Conservation (phyloP, 1,284 basidiomycete genomes). For the Quambalaria eucalypti region DNA sequence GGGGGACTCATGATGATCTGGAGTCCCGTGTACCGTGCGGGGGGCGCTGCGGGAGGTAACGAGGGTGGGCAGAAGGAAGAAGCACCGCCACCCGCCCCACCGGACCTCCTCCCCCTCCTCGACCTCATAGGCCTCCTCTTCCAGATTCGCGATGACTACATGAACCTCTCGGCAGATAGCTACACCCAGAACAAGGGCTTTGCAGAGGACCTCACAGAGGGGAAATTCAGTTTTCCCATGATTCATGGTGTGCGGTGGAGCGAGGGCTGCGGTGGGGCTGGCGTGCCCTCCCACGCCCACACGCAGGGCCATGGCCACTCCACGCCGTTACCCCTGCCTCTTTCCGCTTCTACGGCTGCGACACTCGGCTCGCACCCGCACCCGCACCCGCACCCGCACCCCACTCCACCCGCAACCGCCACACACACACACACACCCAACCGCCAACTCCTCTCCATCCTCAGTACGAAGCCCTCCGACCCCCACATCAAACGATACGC, state of each 20-base stretch:
- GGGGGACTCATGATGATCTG: constrained; percentile 90
- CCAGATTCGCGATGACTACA: constrained; percentile 93
- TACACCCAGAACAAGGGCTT: constrained; percentile 88
- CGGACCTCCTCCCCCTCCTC: constrained; percentile 61
- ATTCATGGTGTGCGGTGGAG: constrained; percentile 67
- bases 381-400: background rate
- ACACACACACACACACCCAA: constrained; percentile 8
- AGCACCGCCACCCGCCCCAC: background rate
- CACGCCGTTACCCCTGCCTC: background rate
- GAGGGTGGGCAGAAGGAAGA: constrained; percentile 5
- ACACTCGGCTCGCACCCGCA: background rate
- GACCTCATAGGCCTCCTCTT: constrained; percentile 90
- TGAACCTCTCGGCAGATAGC: constrained; percentile 81
- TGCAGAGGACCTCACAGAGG: constrained; percentile 87
- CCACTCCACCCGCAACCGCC: background rate
- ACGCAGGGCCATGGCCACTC: background rate
- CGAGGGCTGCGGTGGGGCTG: background rate
- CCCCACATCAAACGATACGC: constrained; percentile 37
- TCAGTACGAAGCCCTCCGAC: constrained; percentile 36
- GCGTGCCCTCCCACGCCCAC: background rate
- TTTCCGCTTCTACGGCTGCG: background rate
- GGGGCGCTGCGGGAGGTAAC: background rate
- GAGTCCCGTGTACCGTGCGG: constrained; percentile 6
- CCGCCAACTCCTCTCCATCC: constrained; percentile 35
- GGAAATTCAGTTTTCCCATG: constrained; percentile 91